Evolutionary conservation across 176 grass and related monocot genomes (phyloP), one percentile per base, ranked within the genome.

Genomic region (Zea mays): DNA sequence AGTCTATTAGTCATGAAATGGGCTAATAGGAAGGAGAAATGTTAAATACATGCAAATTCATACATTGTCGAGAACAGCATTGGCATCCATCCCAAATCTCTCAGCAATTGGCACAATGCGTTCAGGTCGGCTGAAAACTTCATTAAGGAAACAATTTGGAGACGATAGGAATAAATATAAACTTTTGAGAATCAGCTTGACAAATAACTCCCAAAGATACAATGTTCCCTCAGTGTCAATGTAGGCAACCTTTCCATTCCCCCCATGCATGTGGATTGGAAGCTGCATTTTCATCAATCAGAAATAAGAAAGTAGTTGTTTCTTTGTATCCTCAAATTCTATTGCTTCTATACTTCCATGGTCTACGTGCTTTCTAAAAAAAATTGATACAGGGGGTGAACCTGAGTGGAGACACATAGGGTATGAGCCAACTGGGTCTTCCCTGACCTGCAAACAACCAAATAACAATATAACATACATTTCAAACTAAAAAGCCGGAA

Each of bases 391-490:
- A 0, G 19, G 13, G 73, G 42, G 65, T 45, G 39, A 35, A 93
- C 93, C 91, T 97, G 94, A 82, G 91, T 93, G 62, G 94, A 97
- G 81, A 97, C 91, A 62, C 88, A 97, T 2, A 97, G 76, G 58
- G 94, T 97, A 78, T 97, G 94, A 74, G 91, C 94, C 83, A 97
- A 61, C 59, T 97, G 94, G 56, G 94, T 97, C 75, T 97, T 93
- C 61, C 91, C 94, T 75, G 88, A 97, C 79, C 94, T 97, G 86
- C 16, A 82, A 42, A n/a, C n/a, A n/a, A n/a, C n/a, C n/a, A n/a
- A 10, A 52, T 16, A 68, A 10, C 3, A 33, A 82, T 55, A 51
- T 42, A 43, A 13, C 48, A n/a, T 41, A 41, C 5, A 5, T 41
- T 72, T 73, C 2, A 65, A 50, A 40, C n/a, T 15, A 43, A 5